Evolutionary conservation across 352 stramenopile genomes (phyloP).

Genomic region (Phytophthora fragariaefolia): DNA sequence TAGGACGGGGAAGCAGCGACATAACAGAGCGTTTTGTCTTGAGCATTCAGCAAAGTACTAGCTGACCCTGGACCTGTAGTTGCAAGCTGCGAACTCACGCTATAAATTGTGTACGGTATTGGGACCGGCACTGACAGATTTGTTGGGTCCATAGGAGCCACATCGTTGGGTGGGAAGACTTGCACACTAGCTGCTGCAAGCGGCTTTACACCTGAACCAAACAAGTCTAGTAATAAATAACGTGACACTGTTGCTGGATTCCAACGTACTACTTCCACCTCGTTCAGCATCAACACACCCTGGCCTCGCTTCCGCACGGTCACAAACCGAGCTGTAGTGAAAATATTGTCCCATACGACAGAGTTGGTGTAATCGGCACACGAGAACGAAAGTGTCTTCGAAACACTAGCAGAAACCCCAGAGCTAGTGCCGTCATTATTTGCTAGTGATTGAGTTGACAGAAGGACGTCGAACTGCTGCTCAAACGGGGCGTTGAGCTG

Average conservation of each 20-base stretch:
- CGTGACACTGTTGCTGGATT: constrained; percentile 55
- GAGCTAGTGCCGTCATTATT: constrained; percentile 17
- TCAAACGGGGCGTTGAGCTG: constrained; percentile 55
- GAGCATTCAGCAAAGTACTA: constrained; percentile 33
- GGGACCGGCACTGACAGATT: constrained; percentile 29
- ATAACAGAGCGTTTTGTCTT: constrained; percentile 49
- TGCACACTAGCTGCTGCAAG: constrained; percentile 57
- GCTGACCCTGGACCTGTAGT: constrained; percentile 48
- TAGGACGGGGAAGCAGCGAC: constrained; percentile 42
- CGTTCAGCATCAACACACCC: constrained; percentile 67
- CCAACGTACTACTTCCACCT: constrained; percentile 69
- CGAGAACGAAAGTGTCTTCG: constrained; percentile 56
- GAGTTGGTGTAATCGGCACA: constrained; percentile 48
- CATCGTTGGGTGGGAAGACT: constrained; percentile 53
- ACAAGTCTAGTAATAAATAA: constrained; percentile 62
- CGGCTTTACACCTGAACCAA: constrained; percentile 37
- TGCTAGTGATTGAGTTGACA: constrained; percentile 41
- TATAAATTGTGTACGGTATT: constrained; percentile 69
- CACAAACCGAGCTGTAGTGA: constrained; percentile 56
- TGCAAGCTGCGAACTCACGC: constrained; percentile 60
- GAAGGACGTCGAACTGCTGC: constrained; percentile 58
- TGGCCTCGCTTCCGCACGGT: constrained; percentile 46
- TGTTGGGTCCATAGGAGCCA: constrained; percentile 10
- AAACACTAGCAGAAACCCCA: constrained; percentile 11
- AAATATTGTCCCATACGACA: constrained; percentile 44